A percentile compares a stretch with the other conserved stretches of the same genome.
Conservation (phyloP, 352 stramenopile species). For the Pythium brachiatum region DNA sequence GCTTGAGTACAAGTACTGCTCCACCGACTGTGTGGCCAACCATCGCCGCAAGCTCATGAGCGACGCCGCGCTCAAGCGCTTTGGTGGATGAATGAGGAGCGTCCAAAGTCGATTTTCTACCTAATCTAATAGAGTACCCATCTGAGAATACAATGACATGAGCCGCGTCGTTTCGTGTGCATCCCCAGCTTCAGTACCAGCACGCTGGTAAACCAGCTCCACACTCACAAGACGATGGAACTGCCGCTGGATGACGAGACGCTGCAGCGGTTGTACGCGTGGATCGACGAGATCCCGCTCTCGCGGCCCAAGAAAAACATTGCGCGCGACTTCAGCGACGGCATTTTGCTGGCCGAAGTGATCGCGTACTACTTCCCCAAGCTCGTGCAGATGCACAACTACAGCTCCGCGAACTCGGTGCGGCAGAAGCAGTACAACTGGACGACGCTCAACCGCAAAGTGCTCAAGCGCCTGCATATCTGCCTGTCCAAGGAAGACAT, state of each 20-base stretch:
- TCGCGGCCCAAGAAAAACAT: slow-evolving; percentile 95
- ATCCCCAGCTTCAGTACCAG: background rate
- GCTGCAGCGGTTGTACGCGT: slow-evolving; percentile 92
- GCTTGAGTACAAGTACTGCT: slow-evolving; percentile 94
- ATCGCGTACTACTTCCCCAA: slow-evolving; percentile 94
- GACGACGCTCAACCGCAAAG: slow-evolving; percentile 92
- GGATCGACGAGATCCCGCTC: slow-evolving; percentile 95
- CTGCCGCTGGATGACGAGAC: slow-evolving; percentile 85
- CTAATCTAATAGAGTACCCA: slow-evolving; percentile 20
- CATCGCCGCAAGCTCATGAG: slow-evolving; percentile 94
- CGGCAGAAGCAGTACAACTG: slow-evolving; percentile 97
- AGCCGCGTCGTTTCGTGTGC: slow-evolving; percentile 10
- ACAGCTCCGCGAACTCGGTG: slow-evolving; percentile 90
- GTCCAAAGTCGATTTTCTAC: background rate
- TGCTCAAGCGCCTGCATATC: slow-evolving; percentile 82
- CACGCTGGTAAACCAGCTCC: background rate
- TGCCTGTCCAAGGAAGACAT: slow-evolving; percentile 88
- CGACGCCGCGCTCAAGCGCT: slow-evolving; percentile 84
- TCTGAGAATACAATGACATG: background rate
- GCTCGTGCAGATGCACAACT: slow-evolving; percentile 96
- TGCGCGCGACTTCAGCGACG: slow-evolving; percentile 94
- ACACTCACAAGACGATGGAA: slow-evolving; percentile 31
- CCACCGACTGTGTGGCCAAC: slow-evolving; percentile 90
- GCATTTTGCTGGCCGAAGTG: slow-evolving; percentile 88
- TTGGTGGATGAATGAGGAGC: slow-evolving; percentile 34